Evolutionary conservation across 179 eudicot genomes (phyloP).

Genomic region (Drosera spatulata): DNA sequence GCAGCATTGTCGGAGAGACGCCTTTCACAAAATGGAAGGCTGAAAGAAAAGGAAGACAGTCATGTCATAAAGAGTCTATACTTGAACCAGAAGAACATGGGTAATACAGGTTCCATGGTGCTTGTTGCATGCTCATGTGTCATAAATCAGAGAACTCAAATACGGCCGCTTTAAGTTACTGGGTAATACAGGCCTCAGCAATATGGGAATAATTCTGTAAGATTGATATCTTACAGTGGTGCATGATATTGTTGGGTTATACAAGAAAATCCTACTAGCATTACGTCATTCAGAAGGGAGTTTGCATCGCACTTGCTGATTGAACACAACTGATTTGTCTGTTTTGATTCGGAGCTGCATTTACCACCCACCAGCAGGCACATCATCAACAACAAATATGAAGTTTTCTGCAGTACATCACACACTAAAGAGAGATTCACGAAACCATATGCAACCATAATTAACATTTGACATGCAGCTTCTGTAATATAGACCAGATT

Average conservation of each 20-base stretch:
- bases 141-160: too few relatives aligned
- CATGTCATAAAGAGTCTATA: too few relatives aligned
- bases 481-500: neutral
- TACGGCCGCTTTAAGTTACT: too few relatives aligned
- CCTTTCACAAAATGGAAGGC: too few relatives aligned
- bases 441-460: neutral
- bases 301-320: constrained; percentile 92
- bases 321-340: constrained; percentile 87
- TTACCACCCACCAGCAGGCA: constrained; percentile 7
- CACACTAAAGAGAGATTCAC: neutral
- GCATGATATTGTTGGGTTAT: too few relatives aligned
- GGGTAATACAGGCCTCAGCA: too few relatives aligned
- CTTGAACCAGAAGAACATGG: neutral
- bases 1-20: too few relatives aligned
- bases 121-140: too few relatives aligned
- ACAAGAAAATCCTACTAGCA: neutral
- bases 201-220: too few relatives aligned
- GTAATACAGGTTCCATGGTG: too few relatives aligned
- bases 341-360: constrained; percentile 80
- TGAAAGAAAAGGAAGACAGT: too few relatives aligned
- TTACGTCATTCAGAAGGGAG: constrained; percentile 96
- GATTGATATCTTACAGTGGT: too few relatives aligned
- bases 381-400: neutral
- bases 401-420: neutral
- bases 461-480: neutral